phyloP scores from a whole-genome alignment of 352 stramenopile species.

The Blastocystis sp. region DNA sequence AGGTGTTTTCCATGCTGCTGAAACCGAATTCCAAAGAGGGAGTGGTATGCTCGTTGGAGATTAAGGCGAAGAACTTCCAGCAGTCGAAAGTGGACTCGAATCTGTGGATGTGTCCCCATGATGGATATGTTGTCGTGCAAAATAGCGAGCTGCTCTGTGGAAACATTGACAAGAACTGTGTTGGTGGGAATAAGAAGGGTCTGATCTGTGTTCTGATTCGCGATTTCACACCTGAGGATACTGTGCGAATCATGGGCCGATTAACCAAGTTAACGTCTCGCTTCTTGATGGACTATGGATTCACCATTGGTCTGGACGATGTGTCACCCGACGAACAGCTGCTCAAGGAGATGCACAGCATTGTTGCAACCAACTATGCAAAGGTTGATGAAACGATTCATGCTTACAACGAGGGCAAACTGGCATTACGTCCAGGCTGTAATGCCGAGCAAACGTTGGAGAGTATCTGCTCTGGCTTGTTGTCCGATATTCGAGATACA shows the following conservation, averaged over 20 bases:
- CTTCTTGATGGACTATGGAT: constrained; percentile 93
- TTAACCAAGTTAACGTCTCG: constrained; percentile 90
- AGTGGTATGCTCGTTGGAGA: constrained; percentile 61
- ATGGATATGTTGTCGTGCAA: constrained; percentile 90
- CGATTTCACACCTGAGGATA: constrained; percentile 82
- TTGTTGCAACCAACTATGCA: constrained; percentile 76
- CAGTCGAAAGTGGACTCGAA: constrained; percentile 53
- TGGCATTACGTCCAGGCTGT: constrained; percentile 89
- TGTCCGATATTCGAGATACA: constrained; percentile 92
- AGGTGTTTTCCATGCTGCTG: constrained; percentile 81
- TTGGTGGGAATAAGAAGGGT: constrained; percentile 94
- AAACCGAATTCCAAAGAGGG: constrained; percentile 75
- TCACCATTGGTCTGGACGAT: constrained; percentile 99
- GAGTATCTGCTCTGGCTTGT: constrained; percentile 92
- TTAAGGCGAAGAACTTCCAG: constrained; percentile 66
- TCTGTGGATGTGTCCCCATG: constrained; percentile 89
- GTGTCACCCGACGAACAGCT: constrained; percentile 91
- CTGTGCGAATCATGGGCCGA: constrained; percentile 91
- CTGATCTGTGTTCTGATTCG: constrained; percentile 94
- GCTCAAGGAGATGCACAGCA: constrained; percentile 82
- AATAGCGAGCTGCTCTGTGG: constrained; percentile 94
- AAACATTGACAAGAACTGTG: constrained; percentile 95
- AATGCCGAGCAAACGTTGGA: constrained; percentile 93
- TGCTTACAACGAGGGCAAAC: constrained; percentile 73
- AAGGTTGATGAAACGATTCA: constrained; percentile 68